Conservation (phyloP, 306 rosid genomes). For the Gastrolobium bilobum region DNA sequence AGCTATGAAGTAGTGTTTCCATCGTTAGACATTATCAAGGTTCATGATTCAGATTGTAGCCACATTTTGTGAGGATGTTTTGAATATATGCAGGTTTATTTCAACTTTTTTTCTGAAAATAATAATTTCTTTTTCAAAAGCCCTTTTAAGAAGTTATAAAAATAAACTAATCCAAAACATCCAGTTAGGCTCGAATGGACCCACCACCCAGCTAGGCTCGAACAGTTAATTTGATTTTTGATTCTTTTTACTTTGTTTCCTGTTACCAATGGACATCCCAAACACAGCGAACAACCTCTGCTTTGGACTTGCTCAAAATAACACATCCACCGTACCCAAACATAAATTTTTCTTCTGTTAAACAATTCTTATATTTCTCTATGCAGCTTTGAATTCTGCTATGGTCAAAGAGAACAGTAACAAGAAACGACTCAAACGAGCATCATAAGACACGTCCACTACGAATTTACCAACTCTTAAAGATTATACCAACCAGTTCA, state of each 20-base stretch:
- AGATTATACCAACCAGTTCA: background rate
- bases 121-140: no score
- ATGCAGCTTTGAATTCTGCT: background rate
- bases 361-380: background rate
- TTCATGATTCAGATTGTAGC: background rate
- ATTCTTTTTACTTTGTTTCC: background rate
- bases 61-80: background rate
- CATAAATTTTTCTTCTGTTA: background rate
- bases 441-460: background rate
- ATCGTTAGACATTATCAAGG: background rate
- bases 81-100: background rate
- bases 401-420: background rate
- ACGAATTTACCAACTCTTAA: background rate
- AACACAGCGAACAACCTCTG: background rate
- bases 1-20: background rate
- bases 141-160: no score
- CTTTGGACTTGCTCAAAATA: background rate
- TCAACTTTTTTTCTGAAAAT: no score
- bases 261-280: background rate
- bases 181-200: background rate
- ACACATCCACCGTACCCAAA: background rate
- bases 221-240: background rate
- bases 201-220: background rate
- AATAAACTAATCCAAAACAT: no score
- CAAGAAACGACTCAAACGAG: background rate